phyloP scores from a whole-genome alignment of 495 filamentous ascomycete species.

The Amorphotheca resinae region DNA sequence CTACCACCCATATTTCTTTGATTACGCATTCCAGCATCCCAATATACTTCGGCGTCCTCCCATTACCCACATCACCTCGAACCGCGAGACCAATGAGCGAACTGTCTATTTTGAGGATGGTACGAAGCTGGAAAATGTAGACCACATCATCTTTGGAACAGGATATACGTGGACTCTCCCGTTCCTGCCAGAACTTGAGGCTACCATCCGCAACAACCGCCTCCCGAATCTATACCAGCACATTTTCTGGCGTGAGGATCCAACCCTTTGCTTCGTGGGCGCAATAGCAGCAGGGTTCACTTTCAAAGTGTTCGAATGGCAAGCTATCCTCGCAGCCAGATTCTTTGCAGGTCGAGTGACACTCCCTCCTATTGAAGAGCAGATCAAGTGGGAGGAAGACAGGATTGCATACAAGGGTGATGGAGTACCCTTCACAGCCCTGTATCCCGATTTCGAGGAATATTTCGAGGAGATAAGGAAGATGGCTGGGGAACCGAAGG shows the following conservation, averaged over 20 bases:
- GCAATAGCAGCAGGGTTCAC: conserved; percentile 25
- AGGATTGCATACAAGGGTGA: conserved; percentile 38
- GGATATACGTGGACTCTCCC: conserved; percentile 45
- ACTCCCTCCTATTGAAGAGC: conserved; percentile 31
- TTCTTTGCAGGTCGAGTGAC: conserved; percentile 26
- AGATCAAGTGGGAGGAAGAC: conserved; percentile 38
- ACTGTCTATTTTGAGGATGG: conserved; percentile 38
- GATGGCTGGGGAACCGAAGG: conserved; percentile 12
- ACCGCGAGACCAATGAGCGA: conserved; percentile 22
- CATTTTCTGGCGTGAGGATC: conserved; percentile 38
- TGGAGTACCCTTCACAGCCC: conserved; percentile 32
- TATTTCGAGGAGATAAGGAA: conserved; percentile 35
- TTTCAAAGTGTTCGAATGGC: conserved; percentile 33
- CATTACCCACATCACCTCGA: conserved; percentile 26
- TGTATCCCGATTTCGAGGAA: conserved; percentile 39
- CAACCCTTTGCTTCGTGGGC: conserved; percentile 23
- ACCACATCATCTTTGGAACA: conserved; percentile 46
- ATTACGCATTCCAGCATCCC: conserved; percentile 38
- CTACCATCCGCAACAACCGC: conserved; percentile 35
- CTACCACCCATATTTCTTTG: conserved; percentile 27
- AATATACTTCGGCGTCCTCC: conserved; percentile 26
- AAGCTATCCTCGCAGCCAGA: conserved; percentile 27
- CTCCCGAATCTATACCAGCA: conserved; percentile 44
- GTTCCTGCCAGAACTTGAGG: conserved; percentile 35
- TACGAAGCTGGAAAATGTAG: conserved; percentile 32